A percentile compares a stretch with the other conserved stretches of the same genome.
phyloP scores from a whole-genome alignment of 352 stramenopile genomes.

The Elongisporangium undulatum region DNA sequence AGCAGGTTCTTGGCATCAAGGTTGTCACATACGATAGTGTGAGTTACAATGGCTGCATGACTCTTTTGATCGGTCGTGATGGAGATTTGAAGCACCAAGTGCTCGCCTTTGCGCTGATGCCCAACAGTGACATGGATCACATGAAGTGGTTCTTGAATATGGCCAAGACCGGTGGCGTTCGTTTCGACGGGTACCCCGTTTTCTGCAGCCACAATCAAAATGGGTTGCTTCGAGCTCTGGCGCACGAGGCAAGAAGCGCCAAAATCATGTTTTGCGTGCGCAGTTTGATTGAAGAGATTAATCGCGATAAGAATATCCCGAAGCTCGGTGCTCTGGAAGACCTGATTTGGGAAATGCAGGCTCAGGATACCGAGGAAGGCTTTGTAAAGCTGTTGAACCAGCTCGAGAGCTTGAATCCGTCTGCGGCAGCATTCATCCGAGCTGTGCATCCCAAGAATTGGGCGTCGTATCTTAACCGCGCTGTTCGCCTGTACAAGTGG shows the following conservation, averaged over 20 bases:
- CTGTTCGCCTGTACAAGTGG: constrained; percentile 63
- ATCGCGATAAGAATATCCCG: constrained; percentile 75
- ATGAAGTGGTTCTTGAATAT: constrained; percentile 72
- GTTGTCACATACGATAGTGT: constrained; percentile 65
- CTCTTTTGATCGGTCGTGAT: constrained; percentile 59
- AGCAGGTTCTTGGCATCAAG: constrained; percentile 69
- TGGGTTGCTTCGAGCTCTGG: constrained; percentile 48
- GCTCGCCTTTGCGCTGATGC: constrained; percentile 63
- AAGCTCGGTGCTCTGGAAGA: constrained; percentile 50
- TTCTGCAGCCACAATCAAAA: constrained; percentile 62
- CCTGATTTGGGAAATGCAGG: constrained; percentile 58
- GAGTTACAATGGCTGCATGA: constrained; percentile 63
- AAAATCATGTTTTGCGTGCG: constrained; percentile 74
- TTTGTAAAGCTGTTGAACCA: constrained; percentile 47
- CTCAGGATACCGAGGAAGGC: constrained; percentile 46
- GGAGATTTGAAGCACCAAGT: constrained; percentile 66
- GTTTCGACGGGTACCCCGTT: constrained; percentile 45
- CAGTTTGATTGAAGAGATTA: constrained; percentile 62
- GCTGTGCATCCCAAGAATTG: constrained; percentile 63
- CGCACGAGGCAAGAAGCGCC: constrained; percentile 38
- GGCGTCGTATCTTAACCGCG: constrained; percentile 61
- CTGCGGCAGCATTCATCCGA: constrained; percentile 50
- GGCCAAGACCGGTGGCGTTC: constrained; percentile 41
- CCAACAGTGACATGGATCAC: constrained; percentile 57
- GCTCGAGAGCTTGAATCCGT: constrained; percentile 47